Evolutionary conservation across 768 basidiomycete species (phyloP).

Genomic region (Phylloporus sp.): DNA sequence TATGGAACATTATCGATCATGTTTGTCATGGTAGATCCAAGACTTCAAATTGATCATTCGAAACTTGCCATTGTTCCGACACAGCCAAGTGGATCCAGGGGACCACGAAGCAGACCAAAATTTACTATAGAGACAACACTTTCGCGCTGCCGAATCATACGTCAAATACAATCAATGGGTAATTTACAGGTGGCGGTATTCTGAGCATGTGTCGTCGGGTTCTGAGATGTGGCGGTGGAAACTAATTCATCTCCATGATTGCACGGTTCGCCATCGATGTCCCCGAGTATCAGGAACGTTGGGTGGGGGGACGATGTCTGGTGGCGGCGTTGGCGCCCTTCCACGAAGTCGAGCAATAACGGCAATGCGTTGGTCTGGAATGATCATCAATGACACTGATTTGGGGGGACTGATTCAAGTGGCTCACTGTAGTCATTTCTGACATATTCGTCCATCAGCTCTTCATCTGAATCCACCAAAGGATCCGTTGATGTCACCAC

Average conservation of each 20-base stretch:
- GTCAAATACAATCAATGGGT: slow-evolving; percentile 1
- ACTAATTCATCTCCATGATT: slow-evolving; percentile 30
- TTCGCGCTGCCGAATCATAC: neutral
- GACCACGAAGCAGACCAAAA: neutral
- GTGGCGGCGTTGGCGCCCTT: slow-evolving; percentile 45
- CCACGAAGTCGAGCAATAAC: slow-evolving; percentile 51
- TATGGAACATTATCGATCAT: neutral
- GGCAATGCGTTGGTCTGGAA: slow-evolving; percentile 45
- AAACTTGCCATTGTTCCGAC: neutral
- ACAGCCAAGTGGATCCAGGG: neutral
- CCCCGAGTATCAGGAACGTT: slow-evolving; percentile 23
- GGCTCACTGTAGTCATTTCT: slow-evolving; percentile 62
- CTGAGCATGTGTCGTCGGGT: neutral
- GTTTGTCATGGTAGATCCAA: neutral
- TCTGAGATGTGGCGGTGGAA: neutral
- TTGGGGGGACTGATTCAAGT: neutral
- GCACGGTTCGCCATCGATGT: slow-evolving; percentile 36
- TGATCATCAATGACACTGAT: neutral
- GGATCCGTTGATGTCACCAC: slow-evolving; percentile 58
- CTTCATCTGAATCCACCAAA: slow-evolving; percentile 68
- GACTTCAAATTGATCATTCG: neutral
- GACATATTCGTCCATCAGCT: slow-evolving; percentile 57
- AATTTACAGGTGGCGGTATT: slow-evolving; percentile 7
- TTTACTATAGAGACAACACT: too few relatives aligned
- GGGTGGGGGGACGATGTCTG: slow-evolving; percentile 11